Conservation (phyloP, 2,329 filamentous ascomycete species). For the Paraphaeosphaeria sporulosa region DNA sequence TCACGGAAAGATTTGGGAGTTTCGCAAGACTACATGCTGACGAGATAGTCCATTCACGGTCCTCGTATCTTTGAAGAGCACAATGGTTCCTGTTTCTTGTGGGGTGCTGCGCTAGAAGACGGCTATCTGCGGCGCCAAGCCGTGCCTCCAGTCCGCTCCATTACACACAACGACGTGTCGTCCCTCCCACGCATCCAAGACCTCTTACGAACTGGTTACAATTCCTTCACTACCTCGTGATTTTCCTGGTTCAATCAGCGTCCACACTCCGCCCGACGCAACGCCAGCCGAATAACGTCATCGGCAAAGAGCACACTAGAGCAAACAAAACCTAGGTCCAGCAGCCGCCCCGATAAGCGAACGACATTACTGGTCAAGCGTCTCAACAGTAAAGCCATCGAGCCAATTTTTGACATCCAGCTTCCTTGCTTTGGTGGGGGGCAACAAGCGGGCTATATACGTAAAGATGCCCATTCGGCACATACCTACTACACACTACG, state of each 20-base stretch:
- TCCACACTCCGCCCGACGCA: constrained; percentile 6
- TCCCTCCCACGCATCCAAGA: background rate
- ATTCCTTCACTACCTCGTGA: constrained; percentile 11
- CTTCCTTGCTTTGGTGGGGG: constrained; percentile 17
- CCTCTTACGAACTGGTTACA: background rate
- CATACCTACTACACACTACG: constrained; percentile 14
- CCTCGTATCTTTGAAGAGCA: background rate
- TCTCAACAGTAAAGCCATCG: constrained; percentile 17
- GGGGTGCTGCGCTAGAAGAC: constrained; percentile 5
- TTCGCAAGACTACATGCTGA: background rate
- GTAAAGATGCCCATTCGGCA: constrained; percentile 12
- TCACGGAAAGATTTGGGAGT: background rate
- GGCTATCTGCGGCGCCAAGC: constrained; percentile 11
- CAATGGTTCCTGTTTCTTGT: background rate
- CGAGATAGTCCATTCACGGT: too few relatives aligned
- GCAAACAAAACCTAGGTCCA: constrained; percentile 10
- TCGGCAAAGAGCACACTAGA: constrained; percentile 19
- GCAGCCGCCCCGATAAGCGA: constrained; percentile 16
- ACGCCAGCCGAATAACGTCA: constrained; percentile 20
- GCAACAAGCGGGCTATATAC: constrained; percentile 15
- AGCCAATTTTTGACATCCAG: constrained; percentile 7
- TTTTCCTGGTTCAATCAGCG: constrained; percentile 7
- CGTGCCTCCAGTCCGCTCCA: background rate
- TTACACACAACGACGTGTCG: background rate
- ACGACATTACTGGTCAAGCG: constrained; percentile 19